phyloP scores from a whole-genome alignment of 768 basidiomycete species.

The Amanita rimosa region DNA sequence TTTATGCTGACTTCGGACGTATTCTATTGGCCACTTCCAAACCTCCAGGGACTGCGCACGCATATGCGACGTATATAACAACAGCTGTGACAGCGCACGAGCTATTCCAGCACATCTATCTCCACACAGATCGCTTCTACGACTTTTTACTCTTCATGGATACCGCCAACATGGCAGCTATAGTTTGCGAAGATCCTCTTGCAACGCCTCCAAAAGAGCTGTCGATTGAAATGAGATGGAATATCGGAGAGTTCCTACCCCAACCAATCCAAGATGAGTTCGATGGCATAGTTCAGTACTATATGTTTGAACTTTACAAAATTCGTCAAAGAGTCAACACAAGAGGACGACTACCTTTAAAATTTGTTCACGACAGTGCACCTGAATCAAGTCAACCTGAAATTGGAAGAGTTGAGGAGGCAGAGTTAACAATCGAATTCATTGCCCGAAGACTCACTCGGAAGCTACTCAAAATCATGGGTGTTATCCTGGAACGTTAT shows the following conservation, averaged over 20 bases:
- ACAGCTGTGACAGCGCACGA: constrained; percentile 92
- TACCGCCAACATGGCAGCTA: constrained; percentile 79
- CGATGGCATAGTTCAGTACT: constrained; percentile 58
- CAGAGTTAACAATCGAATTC: constrained; percentile 54
- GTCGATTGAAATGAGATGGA: constrained; percentile 81
- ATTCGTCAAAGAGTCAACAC: constrained; percentile 55
- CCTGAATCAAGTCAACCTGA: constrained; percentile 60
- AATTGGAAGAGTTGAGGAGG: constrained; percentile 55
- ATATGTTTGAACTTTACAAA: constrained; percentile 77
- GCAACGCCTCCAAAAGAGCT: constrained; percentile 59
- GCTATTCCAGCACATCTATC: constrained; percentile 86
- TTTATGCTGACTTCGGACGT: constrained; percentile 88
- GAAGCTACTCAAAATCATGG: constrained; percentile 61
- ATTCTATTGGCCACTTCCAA: constrained; percentile 91
- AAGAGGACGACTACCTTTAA: constrained; percentile 55
- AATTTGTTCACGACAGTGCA: constrained; percentile 50
- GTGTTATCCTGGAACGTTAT: constrained; percentile 47
- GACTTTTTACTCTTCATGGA: constrained; percentile 97
- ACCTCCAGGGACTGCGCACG: constrained; percentile 89
- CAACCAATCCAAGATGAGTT: constrained; percentile 74
- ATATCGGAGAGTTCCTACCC: constrained; percentile 84
- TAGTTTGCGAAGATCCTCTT: constrained; percentile 74
- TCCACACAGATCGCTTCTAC: constrained; percentile 82
- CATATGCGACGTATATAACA: constrained; percentile 92
- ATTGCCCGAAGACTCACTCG: constrained; percentile 75